Evolutionary conservation across 441 rosid genomes (phyloP).

Genomic region (Euphorbia corollata): DNA sequence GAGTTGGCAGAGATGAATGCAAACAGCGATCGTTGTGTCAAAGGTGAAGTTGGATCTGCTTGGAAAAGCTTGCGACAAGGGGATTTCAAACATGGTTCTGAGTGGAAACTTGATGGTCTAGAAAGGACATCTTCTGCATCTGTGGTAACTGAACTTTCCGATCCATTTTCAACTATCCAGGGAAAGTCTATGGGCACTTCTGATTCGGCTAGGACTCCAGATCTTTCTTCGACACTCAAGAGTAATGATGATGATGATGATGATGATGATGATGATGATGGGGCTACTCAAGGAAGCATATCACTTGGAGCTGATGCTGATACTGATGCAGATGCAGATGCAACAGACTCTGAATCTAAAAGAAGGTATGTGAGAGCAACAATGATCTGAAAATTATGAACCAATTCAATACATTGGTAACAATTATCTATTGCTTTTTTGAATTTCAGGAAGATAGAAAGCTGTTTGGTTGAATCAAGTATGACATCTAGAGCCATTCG

Average conservation of each 20-base stretch:
- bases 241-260: slow-evolving; percentile 47
- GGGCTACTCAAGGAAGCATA: slow-evolving; percentile 38
- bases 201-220: slow-evolving; percentile 47
- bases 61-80: slow-evolving; percentile 36
- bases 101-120: slow-evolving; percentile 31
- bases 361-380: slow-evolving; percentile 31
- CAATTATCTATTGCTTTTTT: not conserved
- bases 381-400: not conserved
- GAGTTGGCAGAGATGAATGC: slow-evolving; percentile 34
- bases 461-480: slow-evolving; percentile 38
- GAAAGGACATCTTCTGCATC: slow-evolving; percentile 47
- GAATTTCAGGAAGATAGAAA: slow-evolving; percentile 44
- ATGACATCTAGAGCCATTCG: slow-evolving; percentile 48
- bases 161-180: slow-evolving; percentile 32
- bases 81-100: slow-evolving; percentile 28
- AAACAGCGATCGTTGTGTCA: slow-evolving; percentile 24
- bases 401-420: not conserved
- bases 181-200: slow-evolving; percentile 28
- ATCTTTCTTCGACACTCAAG: slow-evolving; percentile 41
- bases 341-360: slow-evolving; percentile 49
- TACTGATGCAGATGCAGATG: slow-evolving; percentile 25
- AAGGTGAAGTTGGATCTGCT: slow-evolving; percentile 32
- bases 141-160: slow-evolving; percentile 45
- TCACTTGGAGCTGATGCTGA: slow-evolving; percentile 31
- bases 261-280: slow-evolving; percentile 58